A percentile compares a stretch with the other conserved stretches of the same genome.
Conservation (phyloP, 306 rosid genomes). For the Rosa chinensis region DNA sequence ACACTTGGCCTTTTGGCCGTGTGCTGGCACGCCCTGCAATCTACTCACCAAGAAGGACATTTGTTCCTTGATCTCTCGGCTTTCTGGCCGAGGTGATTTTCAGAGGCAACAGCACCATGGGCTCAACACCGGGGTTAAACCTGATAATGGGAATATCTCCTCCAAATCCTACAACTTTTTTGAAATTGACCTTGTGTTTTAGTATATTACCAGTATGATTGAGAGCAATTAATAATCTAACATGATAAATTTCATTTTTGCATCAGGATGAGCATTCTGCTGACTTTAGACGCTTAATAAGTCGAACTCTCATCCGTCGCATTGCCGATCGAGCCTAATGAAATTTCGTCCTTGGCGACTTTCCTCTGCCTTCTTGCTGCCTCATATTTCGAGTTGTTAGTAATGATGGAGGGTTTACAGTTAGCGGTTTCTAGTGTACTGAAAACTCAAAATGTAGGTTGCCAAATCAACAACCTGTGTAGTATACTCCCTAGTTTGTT, state of each 20-base stretch:
- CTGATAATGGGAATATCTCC: no score
- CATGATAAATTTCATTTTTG: neutral
- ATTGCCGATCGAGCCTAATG: conserved; percentile 29
- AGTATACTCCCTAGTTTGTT: neutral
- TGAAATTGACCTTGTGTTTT: neutral
- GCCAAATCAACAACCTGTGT: neutral
- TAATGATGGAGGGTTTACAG: conserved; percentile 45
- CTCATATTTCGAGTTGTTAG: conserved; percentile 39
- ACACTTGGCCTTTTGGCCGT: no score
- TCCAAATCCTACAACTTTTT: no score
- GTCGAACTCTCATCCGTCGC: neutral
- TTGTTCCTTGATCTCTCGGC: no score
- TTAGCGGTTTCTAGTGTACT: conserved; percentile 12
- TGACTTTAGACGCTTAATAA: neutral
- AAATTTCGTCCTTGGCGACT: conserved; percentile 44
- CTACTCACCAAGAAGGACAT: no score
- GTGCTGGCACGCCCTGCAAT: no score
- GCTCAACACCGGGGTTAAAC: no score
- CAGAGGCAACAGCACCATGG: no score
- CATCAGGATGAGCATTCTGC: neutral
- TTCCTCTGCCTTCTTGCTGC: conserved; percentile 59
- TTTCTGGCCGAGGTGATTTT: no score
- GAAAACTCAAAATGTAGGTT: neutral
- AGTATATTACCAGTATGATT: no score
- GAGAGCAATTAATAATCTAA: neutral